phyloP scores from a whole-genome alignment of 345 rosid species.

The Dovyalis caffra region DNA sequence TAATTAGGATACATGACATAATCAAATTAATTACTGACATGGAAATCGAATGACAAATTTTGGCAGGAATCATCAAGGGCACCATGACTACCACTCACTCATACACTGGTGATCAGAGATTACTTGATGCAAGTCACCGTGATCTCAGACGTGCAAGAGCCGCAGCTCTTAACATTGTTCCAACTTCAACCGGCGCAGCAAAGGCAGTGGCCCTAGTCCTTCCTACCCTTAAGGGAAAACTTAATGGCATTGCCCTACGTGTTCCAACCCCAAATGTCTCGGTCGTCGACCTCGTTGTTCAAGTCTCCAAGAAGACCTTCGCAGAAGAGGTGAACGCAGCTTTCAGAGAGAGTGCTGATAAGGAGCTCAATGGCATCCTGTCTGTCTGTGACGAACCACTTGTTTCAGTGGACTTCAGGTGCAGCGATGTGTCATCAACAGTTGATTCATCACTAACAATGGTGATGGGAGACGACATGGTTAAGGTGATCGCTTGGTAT shows the following conservation, averaged over 20 bases:
- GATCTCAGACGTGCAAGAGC: conserved; percentile 97
- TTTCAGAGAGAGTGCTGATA: conserved; percentile 78
- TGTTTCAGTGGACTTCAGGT: conserved; percentile 90
- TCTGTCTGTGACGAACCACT: conserved; percentile 94
- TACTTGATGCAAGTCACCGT: conserved; percentile 92
- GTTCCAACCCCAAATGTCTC: conserved; percentile 97
- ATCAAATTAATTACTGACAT: not conserved
- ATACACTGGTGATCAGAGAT: conserved; percentile 95
- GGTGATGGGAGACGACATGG: conserved; percentile 99
- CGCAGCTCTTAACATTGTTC: conserved; percentile 93
- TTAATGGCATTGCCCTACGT: conserved; percentile 91
- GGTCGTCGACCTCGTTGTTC: conserved; percentile 89
- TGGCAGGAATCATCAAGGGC: conserved; percentile 88
- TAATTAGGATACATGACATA: not conserved
- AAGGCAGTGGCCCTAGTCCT: conserved; percentile 96
- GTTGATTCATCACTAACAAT: conserved; percentile 87
- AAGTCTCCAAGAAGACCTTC: conserved; percentile 86
- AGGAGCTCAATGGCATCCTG: conserved; percentile 78
- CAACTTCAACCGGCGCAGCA: conserved; percentile 95
- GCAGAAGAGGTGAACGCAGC: conserved; percentile 95
- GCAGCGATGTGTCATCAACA: conserved; percentile 80
- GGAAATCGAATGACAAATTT: not conserved
- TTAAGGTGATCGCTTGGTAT: conserved; percentile 97
- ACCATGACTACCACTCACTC: conserved; percentile 99
- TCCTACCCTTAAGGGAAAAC: conserved; percentile 86